Conservation (phyloP, 1,139 yeast genomes). For the Taphrina populina region DNA sequence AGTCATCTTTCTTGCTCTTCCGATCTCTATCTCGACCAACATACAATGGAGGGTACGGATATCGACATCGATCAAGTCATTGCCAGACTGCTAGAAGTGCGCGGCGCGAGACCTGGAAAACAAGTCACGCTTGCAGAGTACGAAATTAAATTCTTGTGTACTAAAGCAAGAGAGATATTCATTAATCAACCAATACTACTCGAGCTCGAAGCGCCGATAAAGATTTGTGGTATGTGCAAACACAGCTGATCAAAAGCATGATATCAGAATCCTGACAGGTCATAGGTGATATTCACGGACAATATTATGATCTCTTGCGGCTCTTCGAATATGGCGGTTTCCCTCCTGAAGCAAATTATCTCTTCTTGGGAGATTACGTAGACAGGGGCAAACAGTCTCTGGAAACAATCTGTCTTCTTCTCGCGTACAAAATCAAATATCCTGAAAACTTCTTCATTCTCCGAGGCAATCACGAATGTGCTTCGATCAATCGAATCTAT, state of each 20-base stretch:
- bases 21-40: too few relatives aligned
- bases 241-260: too few relatives aligned
- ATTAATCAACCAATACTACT: constrained; percentile 94
- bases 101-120: constrained; percentile 98
- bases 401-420: constrained; percentile 86
- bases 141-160: constrained; percentile 92
- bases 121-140: constrained; percentile 91
- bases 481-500: constrained; percentile 92
- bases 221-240: constrained; percentile 56
- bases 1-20: too few relatives aligned
- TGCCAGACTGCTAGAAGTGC: constrained; percentile 92
- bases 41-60: constrained; percentile 48
- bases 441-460: constrained; percentile 94
- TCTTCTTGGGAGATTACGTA: constrained; percentile 93
- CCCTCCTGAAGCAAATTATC: constrained; percentile 97
- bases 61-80: constrained; percentile 96
- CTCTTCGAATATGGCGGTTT: constrained; percentile 97
- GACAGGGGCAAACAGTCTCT: constrained; percentile 97
- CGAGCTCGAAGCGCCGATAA: constrained; percentile 96
- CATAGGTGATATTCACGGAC: constrained; percentile 93
- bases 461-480: constrained; percentile 97
- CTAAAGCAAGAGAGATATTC: constrained; percentile 95
- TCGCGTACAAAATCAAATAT: constrained; percentile 94
- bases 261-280: background rate
- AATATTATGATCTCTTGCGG: constrained; percentile 90